Evolutionary conservation across 108 stramenopile species (phyloP), one percentile per base, ranked within the genome.

Genomic region (Seminavis robusta): DNA sequence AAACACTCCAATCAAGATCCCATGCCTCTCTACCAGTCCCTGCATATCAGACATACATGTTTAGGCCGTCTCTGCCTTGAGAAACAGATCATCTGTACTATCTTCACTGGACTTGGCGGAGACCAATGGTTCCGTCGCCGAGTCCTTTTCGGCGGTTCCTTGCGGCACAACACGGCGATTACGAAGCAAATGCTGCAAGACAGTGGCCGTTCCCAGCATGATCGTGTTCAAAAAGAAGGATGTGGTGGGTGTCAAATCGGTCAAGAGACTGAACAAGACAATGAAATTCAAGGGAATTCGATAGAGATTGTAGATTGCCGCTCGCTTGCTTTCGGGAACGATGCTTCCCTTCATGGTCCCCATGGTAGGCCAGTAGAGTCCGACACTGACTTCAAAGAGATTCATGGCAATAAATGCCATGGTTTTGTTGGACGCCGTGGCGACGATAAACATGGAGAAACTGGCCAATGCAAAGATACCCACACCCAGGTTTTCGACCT

Each of bases 241-340:
- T 0, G 47, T 44, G 13, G 42, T 50, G 13, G 86, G 81, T 17
- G 79, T 71, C 71, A 94, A 59, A 62, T 89, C 74, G 8, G 81
- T 90, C 74, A 96, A 69, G 4, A 98, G 74, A 17, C 84, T 83
- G 33, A 88, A 74, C 16, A 98, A 71, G n/a, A 98, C 95, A 51
- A 98, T 92, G 33, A 94, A 78, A 71, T 98, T 98, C 56, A 97
- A 69, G 3, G 92, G 95, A 36, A 96, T 80, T 0, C 98, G 77
- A 63, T 82, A 94, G 15, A 98, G 48, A 71, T 99, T 99, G 83
- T 96, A 95, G 56, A 98, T 92, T 11, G 95, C 92, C 21, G 95
- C 87, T 29, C 98, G 80, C 47, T 93, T 83, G 49, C 76, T 68
- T 56, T 99, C 96, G 10, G 97, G 96, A 16, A 99, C 90, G 66